Conservation (phyloP, 1,139 yeast species). For the Debaryomyces coudertii region DNA sequence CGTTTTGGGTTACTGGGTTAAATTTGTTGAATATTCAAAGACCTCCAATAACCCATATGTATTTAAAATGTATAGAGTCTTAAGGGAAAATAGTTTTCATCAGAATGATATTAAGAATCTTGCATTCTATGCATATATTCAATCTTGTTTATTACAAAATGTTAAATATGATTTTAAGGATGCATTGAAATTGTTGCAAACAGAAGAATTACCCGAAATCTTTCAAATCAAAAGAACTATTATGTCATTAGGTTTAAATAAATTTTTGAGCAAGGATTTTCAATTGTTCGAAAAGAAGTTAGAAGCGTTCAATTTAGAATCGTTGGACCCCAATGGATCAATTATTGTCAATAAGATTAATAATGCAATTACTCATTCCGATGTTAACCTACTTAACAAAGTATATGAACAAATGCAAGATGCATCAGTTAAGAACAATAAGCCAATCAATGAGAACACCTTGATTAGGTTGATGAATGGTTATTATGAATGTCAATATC, state of each 20-base stretch:
- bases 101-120: constrained; percentile 22
- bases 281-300: constrained; percentile 19
- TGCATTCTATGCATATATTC: constrained; percentile 40
- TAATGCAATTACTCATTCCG: constrained; percentile 24
- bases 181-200: constrained; percentile 34
- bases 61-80: constrained; percentile 15
- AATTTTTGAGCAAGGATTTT: constrained; percentile 16
- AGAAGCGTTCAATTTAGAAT: constrained; percentile 18
- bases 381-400: constrained; percentile 23
- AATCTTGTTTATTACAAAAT: constrained; percentile 30
- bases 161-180: constrained; percentile 28
- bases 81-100: constrained; percentile 16
- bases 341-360: constrained; percentile 28
- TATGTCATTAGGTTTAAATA: constrained; percentile 11
- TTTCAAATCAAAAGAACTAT: constrained; percentile 24
- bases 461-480: constrained; percentile 39
- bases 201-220: constrained; percentile 29
- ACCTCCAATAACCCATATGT: constrained; percentile 17
- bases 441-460: constrained; percentile 33
- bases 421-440: constrained; percentile 27
- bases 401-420: constrained; percentile 30
- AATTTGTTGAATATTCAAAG: constrained; percentile 31
- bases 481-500: constrained; percentile 32
- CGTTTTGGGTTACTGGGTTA: constrained; percentile 39
- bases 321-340: constrained; percentile 41